These are phyloP conservation scores for Draba incana DNA, from an alignment of 345 rosid species.

Conservation along the genomic window DNA sequence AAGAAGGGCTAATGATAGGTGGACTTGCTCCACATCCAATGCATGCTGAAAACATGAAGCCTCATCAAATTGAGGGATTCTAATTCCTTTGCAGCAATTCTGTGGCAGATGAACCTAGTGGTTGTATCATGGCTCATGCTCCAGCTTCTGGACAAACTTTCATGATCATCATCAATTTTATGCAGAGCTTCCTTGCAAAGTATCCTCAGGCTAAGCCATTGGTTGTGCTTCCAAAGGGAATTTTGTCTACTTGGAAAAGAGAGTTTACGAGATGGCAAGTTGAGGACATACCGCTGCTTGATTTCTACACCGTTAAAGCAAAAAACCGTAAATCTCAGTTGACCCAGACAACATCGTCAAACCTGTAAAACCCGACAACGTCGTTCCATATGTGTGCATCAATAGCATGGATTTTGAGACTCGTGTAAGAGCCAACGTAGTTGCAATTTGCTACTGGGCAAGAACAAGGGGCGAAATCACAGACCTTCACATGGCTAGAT, in stretches of 20 bases:
- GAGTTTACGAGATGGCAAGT: constrained; percentile 90
- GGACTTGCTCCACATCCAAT: constrained; percentile 84
- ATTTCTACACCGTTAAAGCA: constrained; percentile 82
- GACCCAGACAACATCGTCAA: not conserved
- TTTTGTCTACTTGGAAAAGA: constrained; percentile 83
- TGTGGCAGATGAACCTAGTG: constrained; percentile 78
- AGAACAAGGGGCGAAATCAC: constrained; percentile 40
- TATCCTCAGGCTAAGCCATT: too few species aligned
- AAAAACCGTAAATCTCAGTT: constrained; percentile 76
- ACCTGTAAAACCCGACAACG: not conserved
- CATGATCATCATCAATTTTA: constrained; percentile 92
- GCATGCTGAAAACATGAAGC: constrained; percentile 86
- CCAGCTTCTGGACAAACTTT: constrained; percentile 99
- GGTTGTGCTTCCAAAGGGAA: constrained; percentile 91
- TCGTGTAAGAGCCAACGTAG: constrained; percentile 44
- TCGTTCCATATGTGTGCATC: constrained; percentile 36
- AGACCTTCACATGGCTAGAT: constrained; percentile 47
- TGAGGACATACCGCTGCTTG: constrained; percentile 77
- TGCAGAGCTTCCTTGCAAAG: constrained; percentile 95
- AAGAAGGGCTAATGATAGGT: constrained; percentile 58
- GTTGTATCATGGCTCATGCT: constrained; percentile 97
- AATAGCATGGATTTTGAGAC: constrained; percentile 43
- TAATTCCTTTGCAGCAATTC: constrained; percentile 83
- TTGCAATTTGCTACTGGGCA: constrained; percentile 55
- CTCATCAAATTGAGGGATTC: constrained; percentile 89